A percentile compares a stretch with the other conserved stretches of the same genome.
phyloP scores from a whole-genome alignment of 805 yeast genomes.

The Yarrowia deformans region DNA sequence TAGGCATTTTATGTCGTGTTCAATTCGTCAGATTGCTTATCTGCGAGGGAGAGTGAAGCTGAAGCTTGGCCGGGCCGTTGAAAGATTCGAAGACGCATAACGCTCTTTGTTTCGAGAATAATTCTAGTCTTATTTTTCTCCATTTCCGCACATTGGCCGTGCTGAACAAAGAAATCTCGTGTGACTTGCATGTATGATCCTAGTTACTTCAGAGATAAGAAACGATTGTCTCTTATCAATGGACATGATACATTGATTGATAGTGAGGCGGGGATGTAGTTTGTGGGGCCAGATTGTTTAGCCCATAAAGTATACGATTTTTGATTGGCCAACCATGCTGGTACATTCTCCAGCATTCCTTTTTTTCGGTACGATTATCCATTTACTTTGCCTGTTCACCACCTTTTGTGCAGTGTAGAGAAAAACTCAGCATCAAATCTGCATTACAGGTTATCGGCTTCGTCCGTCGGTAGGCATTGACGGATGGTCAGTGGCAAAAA shows the following conservation, averaged over 20 bases:
- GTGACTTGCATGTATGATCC: neutral
- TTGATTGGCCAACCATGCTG: too few species aligned
- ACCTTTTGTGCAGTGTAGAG: neutral
- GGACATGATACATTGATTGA: neutral
- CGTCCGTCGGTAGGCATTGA: neutral
- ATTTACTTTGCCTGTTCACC: too few species aligned
- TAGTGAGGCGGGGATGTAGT: too few species aligned
- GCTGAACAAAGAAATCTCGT: slow-evolving; percentile 6
- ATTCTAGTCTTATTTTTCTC: neutral
- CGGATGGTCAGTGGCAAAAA: too few species aligned
- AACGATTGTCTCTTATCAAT: neutral
- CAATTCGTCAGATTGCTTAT: slow-evolving; percentile 1
- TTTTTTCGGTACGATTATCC: neutral
- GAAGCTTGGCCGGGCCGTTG: neutral
- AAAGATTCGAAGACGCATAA: neutral
- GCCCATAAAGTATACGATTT: too few species aligned
- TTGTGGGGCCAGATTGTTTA: too few species aligned
- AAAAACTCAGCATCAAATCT: slow-evolving; percentile 5
- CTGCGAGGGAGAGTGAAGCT: neutral
- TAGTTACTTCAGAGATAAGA: neutral
- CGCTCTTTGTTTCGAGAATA: neutral
- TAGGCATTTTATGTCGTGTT: neutral
- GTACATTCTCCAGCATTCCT: neutral
- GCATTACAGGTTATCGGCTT: slow-evolving; percentile 7
- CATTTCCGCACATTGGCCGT: neutral